Evolutionary conservation across 2,329 filamentous ascomycete genomes (phyloP).

Genomic region (Alternaria solani): DNA sequence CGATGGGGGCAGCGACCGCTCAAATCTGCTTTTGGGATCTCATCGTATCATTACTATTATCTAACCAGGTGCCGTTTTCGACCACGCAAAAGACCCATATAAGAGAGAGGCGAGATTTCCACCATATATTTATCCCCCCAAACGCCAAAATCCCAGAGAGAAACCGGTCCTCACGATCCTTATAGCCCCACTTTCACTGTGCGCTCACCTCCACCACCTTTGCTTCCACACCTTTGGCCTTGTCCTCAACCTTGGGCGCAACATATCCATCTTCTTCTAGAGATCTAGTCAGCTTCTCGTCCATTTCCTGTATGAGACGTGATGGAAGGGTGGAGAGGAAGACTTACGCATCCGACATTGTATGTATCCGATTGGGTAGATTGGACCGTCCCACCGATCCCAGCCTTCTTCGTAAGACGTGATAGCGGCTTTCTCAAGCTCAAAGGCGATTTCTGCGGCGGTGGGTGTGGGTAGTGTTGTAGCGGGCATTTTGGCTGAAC

Average conservation of each 20-base stretch:
- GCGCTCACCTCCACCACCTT: neutral
- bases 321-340: neutral
- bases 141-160: neutral
- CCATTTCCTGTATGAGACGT: neutral
- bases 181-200: neutral
- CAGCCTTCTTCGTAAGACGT: slow-evolving; percentile 38
- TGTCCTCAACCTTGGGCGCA: neutral
- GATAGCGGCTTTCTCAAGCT: slow-evolving; percentile 33
- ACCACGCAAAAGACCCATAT: neutral
- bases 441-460: slow-evolving; percentile 28
- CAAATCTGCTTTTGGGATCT: neutral
- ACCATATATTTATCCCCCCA: neutral
- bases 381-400: slow-evolving; percentile 38
- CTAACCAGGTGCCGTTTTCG: neutral
- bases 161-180: neutral
- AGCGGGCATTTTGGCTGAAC: slow-evolving; percentile 1
- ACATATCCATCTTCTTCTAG: slow-evolving; percentile 7
- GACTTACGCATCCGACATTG: slow-evolving; percentile 34
- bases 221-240: neutral
- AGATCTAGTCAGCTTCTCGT: neutral
- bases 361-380: slow-evolving; percentile 33
- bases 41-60: neutral
- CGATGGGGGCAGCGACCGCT: neutral
- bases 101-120: neutral
- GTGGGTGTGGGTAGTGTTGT: neutral